A percentile compares a stretch with the other conserved stretches of the same genome.
phyloP scores from a whole-genome alignment of 805 yeast genomes.

The Cyberlindnera euphorbiiphila region DNA sequence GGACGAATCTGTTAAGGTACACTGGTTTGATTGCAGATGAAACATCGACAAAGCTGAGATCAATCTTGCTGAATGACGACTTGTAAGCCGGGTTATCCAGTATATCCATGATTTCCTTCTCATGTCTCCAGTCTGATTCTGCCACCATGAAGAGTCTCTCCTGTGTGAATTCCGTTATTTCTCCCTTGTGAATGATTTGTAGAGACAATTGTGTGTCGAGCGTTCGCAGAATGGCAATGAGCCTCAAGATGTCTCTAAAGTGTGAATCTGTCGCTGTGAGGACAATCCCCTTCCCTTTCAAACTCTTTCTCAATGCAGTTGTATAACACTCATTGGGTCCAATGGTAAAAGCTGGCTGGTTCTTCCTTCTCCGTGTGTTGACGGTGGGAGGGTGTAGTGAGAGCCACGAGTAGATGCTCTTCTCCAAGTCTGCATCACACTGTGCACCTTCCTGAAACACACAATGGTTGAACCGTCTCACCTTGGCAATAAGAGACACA shows the following conservation, averaged over 20 bases:
- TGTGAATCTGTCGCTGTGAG: constrained; percentile 26
- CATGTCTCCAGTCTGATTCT: constrained; percentile 3
- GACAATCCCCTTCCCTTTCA: constrained; percentile 32
- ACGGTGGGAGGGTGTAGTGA: constrained; percentile 6
- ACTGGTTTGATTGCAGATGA: constrained; percentile 5
- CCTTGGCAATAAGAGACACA: background rate
- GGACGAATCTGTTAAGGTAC: constrained; percentile 26
- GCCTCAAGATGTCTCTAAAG: constrained; percentile 18
- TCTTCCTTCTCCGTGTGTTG: background rate
- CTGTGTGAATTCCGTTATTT: constrained; percentile 17
- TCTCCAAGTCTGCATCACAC: constrained; percentile 6
- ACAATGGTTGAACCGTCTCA: constrained; percentile 9
- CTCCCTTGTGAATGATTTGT: constrained; percentile 30
- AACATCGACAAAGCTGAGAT: constrained; percentile 28
- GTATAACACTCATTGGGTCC: constrained; percentile 5
- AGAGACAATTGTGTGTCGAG: constrained; percentile 29
- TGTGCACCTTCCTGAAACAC: constrained; percentile 3
- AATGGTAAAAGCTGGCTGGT: background rate
- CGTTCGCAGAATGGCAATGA: constrained; percentile 28
- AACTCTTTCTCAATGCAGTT: constrained; percentile 1
- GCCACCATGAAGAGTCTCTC: constrained; percentile 1
- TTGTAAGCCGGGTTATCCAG: background rate
- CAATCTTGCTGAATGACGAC: constrained; percentile 9
- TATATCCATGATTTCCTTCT: constrained; percentile 7
- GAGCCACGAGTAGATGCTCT: constrained; percentile 14